Evolutionary conservation across 352 stramenopile genomes (phyloP).

Genomic region (Pythium rhizo-oryzae): DNA sequence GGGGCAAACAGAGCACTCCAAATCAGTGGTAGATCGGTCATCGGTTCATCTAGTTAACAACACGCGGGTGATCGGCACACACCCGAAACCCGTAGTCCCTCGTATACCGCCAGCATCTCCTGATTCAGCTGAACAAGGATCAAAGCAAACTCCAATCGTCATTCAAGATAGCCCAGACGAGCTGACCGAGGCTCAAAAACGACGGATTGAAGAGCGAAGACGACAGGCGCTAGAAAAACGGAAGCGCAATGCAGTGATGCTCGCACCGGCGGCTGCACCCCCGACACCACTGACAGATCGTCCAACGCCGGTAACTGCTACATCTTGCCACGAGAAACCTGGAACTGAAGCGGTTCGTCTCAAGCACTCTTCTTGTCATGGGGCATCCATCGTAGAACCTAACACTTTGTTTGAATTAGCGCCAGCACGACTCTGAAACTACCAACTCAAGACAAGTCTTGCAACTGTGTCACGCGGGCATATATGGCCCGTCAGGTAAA

Average conservation of each 20-base stretch:
- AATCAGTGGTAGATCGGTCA: background rate
- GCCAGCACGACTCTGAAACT: too few relatives aligned
- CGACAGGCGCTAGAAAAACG: slow-evolving; percentile 61
- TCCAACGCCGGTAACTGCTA: background rate
- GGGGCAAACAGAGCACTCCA: too few relatives aligned
- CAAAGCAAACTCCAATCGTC: slow-evolving; percentile 14
- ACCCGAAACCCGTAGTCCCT: background rate
- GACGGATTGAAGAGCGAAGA: slow-evolving; percentile 56
- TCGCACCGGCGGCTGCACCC: background rate
- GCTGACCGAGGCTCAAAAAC: slow-evolving; percentile 56
- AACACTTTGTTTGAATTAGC: too few relatives aligned
- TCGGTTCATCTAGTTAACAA: background rate
- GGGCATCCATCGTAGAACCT: too few relatives aligned
- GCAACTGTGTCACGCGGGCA: too few relatives aligned
- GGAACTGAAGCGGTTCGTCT: too few relatives aligned
- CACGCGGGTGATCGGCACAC: too few relatives aligned
- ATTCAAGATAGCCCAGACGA: slow-evolving; percentile 35
- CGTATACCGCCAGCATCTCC: background rate
- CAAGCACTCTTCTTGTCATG: too few relatives aligned
- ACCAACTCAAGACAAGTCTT: too few relatives aligned
- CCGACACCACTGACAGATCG: too few relatives aligned
- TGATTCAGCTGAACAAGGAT: background rate
- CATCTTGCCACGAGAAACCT: too few relatives aligned
- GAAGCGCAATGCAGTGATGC: slow-evolving; percentile 21
- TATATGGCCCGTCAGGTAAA: too few relatives aligned